Base-by-base conservation (phyloP, 1,284 basidiomycete genomes). In the Fomes fomentarius region DNA sequence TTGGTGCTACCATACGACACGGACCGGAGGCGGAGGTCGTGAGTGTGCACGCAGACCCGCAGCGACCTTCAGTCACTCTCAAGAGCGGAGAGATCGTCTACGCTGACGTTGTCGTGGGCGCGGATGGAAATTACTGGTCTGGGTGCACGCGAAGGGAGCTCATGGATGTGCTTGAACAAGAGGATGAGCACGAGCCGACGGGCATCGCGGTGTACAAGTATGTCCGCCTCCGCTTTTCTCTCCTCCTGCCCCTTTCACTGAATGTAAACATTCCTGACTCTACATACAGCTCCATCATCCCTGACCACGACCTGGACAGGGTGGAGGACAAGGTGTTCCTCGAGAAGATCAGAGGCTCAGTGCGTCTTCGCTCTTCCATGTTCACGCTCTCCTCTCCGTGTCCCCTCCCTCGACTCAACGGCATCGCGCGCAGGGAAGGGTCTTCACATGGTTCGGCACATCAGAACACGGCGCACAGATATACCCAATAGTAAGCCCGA, bases 81-180 rank as follows among this genome's bases (percentile, higher is more conserved):
- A 48, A 46, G 19, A 52, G 58, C 2, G 70, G 71, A 14, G 65
- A 69, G 52, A 57, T 58, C n/a, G 22, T 73, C 46, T 31, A 58
- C 3, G 67, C 60, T 9, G 70, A 73, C 52, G 65, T 72, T 4
- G 47, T 73, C 34, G 33, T 73, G 22, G 69, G 67, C 33, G 70
- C 70, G 22, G 71, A 72, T 56, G 71, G 71, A 4, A 33, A 46
- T 34, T 24, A 40, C 42, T 15, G 63, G 3, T 40, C 45, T 0
- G 25, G 42, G 10, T 31, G 63, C 24, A 53, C 58, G 10, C 63
- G 70, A 37, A 49, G 34, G 34, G 41, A 50, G 7, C 57, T 73
- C 25, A 43, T 64, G 12, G 56, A 53, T 17, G 58, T 63, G 9
- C 54, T 57, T 1, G 56, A 55, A 15, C 42, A 58, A 41, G 49